Percentiles rank a stretch among this genome's conserved stretches.
Conservation (phyloP, 305 asterid genomes). For the Fraxinus sp. region DNA sequence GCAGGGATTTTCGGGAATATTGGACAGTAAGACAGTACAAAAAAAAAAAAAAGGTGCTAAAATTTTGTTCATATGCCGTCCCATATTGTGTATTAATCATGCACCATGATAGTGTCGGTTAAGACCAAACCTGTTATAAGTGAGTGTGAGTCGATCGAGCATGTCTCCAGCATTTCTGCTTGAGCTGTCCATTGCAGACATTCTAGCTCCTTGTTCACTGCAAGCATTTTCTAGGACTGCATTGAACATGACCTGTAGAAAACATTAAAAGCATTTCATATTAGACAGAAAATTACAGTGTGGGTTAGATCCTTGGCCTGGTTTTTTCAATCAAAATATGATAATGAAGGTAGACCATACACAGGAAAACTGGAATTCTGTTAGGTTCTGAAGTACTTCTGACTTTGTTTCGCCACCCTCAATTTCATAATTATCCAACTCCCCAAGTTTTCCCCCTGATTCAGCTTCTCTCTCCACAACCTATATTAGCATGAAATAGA, state of each 20-base stretch:
- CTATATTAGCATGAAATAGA: constrained; percentile 27
- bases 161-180: constrained; percentile 96
- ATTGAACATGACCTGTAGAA: constrained; percentile 75
- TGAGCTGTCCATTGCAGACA: constrained; percentile 99
- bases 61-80: background rate
- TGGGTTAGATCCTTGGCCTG: background rate
- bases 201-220: constrained; percentile 98
- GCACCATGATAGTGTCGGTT: constrained; percentile 10
- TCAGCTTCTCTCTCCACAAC: constrained; percentile 86
- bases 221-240: constrained; percentile 92
- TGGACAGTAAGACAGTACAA: background rate
- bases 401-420: constrained; percentile 85
- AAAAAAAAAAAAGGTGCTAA: background rate
- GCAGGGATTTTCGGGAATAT: too few species aligned
- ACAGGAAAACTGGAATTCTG: constrained; percentile 88
- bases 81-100: background rate
- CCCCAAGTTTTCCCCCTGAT: constrained; percentile 86
- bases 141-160: constrained; percentile 95
- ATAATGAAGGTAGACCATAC: constrained; percentile 31
- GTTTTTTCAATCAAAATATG: background rate
- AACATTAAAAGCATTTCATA: background rate
- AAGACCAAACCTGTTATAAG: constrained; percentile 76
- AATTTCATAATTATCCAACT: constrained; percentile 73
- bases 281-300: background rate
- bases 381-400: constrained; percentile 73